Evolutionary conservation across 73 alveolate genomes (phyloP).

Genomic region (Paramecium tetraurelia): DNA sequence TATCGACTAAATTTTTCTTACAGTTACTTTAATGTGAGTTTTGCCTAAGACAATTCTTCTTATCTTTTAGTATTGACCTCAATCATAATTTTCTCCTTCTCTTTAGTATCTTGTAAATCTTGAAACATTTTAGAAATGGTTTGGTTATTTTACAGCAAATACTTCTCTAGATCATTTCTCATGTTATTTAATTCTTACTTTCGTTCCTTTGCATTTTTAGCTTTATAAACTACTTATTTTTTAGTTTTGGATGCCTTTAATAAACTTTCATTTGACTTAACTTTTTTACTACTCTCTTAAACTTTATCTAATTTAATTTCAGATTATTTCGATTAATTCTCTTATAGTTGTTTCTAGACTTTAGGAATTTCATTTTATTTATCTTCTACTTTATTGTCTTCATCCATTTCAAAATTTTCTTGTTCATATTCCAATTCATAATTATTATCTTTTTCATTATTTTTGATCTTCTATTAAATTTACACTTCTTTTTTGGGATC

Average conservation of each 20-base stretch:
- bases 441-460: background rate
- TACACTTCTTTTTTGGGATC: background rate
- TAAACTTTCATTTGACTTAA: background rate
- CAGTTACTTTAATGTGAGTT: background rate
- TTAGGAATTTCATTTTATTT: background rate
- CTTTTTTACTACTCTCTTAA: background rate
- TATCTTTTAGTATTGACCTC: background rate
- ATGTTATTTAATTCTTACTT: background rate
- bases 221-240: background rate
- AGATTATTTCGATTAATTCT: background rate
- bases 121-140: background rate
- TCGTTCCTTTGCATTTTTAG: constrained; percentile 29
- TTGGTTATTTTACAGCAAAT: background rate
- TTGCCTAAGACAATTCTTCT: background rate
- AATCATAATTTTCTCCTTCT: background rate
- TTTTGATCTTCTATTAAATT: background rate
- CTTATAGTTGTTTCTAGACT: background rate
- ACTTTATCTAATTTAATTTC: background rate
- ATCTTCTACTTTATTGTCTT: background rate
- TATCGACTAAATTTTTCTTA: background rate
- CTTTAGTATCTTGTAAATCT: background rate
- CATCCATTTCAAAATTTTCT: background rate
- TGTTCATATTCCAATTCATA: background rate
- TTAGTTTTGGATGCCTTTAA: background rate
- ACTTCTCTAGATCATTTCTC: background rate